Percentiles rank a stretch among this genome's conserved stretches.
Conservation (phyloP, 352 stramenopile species). For the Pythium insidiosum region DNA sequence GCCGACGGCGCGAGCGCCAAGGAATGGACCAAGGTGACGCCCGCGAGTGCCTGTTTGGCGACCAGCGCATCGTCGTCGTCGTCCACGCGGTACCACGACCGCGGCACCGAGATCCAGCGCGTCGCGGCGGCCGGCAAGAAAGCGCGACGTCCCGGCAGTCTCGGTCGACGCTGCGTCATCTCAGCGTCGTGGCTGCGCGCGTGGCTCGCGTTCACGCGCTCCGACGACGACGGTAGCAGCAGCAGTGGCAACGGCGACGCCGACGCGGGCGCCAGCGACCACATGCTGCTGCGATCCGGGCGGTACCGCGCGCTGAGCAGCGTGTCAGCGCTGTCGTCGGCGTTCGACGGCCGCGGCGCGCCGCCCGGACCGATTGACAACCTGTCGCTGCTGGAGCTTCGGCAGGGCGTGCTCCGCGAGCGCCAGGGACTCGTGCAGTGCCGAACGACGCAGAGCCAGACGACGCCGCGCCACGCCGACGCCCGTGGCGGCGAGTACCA, state of each 20-base stretch:
- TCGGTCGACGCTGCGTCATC: conserved; percentile 54
- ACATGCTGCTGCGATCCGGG: too few species aligned
- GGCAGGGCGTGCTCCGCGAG: conserved; percentile 34
- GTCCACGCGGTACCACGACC: conserved; percentile 34
- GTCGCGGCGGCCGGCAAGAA: conserved; percentile 61
- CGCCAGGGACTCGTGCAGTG: conserved; percentile 29
- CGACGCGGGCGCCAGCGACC: too few species aligned
- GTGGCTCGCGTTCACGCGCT: conserved; percentile 56
- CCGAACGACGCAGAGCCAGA: conserved; percentile 4
- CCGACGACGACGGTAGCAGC: conserved; percentile 13
- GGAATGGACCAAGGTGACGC: conserved; percentile 15
- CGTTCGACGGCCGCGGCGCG: conserved; percentile 4
- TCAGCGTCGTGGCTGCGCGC: conserved; percentile 42
- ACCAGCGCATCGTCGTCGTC: conserved; percentile 17
- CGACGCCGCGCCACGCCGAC: conserved; percentile 5
- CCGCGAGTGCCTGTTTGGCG: conserved; percentile 4
- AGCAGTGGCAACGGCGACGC: conserved; percentile 1
- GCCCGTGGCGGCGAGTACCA: conserved; percentile 42
- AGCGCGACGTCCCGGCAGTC: conserved; percentile 34
- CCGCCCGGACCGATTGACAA: conserved; percentile 56
- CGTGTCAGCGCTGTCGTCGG: conserved; percentile 1
- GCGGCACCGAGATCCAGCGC: conserved; percentile 52
- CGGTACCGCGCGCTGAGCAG: conserved; percentile 7
- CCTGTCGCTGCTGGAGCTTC: conserved; percentile 43
- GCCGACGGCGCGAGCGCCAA: too few species aligned